Evolutionary conservation across 257 asterid species (phyloP), one percentile per base, ranked within the genome.

Genomic region (Linaria vulgaris): DNA sequence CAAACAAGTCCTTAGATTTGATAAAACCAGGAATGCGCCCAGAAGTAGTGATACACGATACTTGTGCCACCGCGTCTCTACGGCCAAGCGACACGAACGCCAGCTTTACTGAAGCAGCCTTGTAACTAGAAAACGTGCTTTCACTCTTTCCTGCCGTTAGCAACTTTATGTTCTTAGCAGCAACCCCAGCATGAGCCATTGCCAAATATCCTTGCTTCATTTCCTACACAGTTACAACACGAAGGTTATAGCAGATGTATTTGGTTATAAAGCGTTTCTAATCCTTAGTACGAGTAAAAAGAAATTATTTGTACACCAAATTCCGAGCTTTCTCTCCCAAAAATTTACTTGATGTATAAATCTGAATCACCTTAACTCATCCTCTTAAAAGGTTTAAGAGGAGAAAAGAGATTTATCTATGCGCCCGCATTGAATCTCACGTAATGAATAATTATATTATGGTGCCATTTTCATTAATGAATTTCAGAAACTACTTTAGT

Each of bases 161-260:
- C 69, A 74, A 13, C 76, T 66, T 83, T 79, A 91, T 74, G 76
- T 91, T 91, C 85, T 88, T 84, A n/a, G 88, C 82, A 38, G 79
- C 88, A 14, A 78, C 22, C 7, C 34, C 14, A 0, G 96, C 95
- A 24, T 91, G 98, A 23, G 55, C 67, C 60, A 81, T 77, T 14
- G 96, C 91, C 72, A 83, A 53, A 68, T 78, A 91, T 25, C 96
- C 98, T 81, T 86, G 95, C 54, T 91, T 91, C 43, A 88, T 68
- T 83, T 91, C 97, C 97, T 88, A 69, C 25, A 56, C 56, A 34
- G 12, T 34, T 27, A 48, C 24, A 27, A 3, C 23, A 54, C 11
- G 6, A 45, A 13, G 6, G 38, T 43, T 13, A 34, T 0, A 16
- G 20, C 9, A 13, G 3, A n/a, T 34, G 5, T 9, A 39, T 7